phyloP scores from a whole-genome alignment of 129 eudicot genomes.

The Flaveria brownii region DNA sequence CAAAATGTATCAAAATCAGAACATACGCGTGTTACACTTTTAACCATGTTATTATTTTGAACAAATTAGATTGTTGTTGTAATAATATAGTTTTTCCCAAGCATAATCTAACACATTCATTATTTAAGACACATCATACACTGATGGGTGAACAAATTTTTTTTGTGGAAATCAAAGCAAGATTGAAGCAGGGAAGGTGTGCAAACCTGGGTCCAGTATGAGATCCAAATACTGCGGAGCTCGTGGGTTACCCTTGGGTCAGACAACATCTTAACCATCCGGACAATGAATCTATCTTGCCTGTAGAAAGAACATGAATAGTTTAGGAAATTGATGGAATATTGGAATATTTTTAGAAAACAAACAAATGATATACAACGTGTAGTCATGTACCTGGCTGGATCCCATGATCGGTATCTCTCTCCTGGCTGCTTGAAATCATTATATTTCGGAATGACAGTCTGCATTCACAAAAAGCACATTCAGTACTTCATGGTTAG shows the following conservation, averaged over 20 bases:
- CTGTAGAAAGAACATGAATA: conserved; percentile 35
- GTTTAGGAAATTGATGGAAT: conserved; percentile 8
- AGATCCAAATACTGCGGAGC: conserved; percentile 84
- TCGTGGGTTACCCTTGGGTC: conserved; percentile 91
- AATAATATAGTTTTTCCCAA: neutral
- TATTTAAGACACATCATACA: neutral
- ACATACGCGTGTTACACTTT: too few species aligned
- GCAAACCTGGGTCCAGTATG: conserved; percentile 80
- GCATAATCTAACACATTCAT: neutral
- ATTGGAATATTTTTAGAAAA: neutral
- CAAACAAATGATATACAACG: neutral
- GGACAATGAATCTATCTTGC: conserved; percentile 79
- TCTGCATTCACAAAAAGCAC: conserved; percentile 29
- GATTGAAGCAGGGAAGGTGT: neutral
- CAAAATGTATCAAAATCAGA: conserved; percentile 12
- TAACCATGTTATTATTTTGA: neutral
- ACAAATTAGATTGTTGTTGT: neutral
- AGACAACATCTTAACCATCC: conserved; percentile 66
- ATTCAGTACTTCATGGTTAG: neutral
- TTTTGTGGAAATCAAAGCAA: neutral
- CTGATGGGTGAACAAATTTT: too few species aligned
- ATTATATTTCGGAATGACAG: conserved; percentile 67
- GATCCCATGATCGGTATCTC: conserved; percentile 78
- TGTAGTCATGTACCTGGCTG: conserved; percentile 58
- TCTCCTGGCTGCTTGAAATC: conserved; percentile 96